A percentile compares a stretch with the other conserved stretches of the same genome.
Conservation (phyloP, 1,139 yeast genomes). For the Candida tropicalis region DNA sequence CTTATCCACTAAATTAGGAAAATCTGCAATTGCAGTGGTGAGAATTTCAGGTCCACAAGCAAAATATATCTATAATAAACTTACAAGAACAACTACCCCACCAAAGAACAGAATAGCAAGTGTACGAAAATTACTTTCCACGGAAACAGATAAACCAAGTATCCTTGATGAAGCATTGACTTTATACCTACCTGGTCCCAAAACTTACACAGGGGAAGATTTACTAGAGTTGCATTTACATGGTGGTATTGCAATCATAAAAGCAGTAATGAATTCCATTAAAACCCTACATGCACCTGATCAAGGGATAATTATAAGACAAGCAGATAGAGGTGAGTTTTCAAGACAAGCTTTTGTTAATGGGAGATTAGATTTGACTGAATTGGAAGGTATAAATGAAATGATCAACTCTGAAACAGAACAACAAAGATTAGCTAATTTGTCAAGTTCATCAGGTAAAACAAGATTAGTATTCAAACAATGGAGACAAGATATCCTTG, state of each 20-base stretch:
- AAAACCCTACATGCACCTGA: slow-evolving; percentile 47
- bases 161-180: slow-evolving; percentile 79
- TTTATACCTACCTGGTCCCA: slow-evolving; percentile 69
- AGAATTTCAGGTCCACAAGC: slow-evolving; percentile 79
- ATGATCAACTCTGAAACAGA: slow-evolving; percentile 96
- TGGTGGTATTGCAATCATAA: slow-evolving; percentile 88
- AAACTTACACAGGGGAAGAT: slow-evolving; percentile 95
- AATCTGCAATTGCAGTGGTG: slow-evolving; percentile 86
- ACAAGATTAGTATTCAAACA: slow-evolving; percentile 52
- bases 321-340: slow-evolving; percentile 94
- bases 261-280: slow-evolving; percentile 69
- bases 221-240: slow-evolving; percentile 84
- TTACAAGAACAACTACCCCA: slow-evolving; percentile 42
- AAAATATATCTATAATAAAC: slow-evolving; percentile 37
- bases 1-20: slow-evolving; percentile 77
- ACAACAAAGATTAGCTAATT: slow-evolving; percentile 74
- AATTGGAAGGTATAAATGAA: slow-evolving; percentile 87
- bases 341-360: slow-evolving; percentile 80
- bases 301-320: slow-evolving; percentile 53
- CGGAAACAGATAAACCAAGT: slow-evolving; percentile 11
- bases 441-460: slow-evolving; percentile 72
- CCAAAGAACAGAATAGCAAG: slow-evolving; percentile 60
- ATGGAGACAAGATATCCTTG: slow-evolving; percentile 73
- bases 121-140: slow-evolving; percentile 52
- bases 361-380: slow-evolving; percentile 71